These are phyloP conservation scores for Taphrina confusa DNA, from an alignment of 1,139 yeast species.

Conservation along the genomic window DNA sequence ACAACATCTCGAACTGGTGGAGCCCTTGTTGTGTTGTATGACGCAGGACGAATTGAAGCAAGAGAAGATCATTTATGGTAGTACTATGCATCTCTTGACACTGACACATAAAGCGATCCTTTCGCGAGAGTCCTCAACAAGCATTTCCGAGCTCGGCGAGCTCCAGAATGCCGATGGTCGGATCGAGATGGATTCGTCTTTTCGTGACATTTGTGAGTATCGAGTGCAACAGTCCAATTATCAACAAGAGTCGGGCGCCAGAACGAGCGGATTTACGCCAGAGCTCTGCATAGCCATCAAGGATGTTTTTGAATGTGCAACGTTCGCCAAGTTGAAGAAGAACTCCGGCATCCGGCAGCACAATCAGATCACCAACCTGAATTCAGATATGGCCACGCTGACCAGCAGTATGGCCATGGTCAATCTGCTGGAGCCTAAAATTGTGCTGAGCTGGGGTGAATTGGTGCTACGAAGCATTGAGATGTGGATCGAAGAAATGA, in stretches of 20 bases:
- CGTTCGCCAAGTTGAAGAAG: not conserved
- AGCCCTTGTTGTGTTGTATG: constrained; percentile 8
- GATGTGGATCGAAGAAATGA: not conserved
- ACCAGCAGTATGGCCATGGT: not conserved
- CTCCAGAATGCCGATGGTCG: not conserved
- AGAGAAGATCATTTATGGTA: not conserved
- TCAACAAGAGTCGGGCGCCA: not conserved
- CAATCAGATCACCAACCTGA: not conserved
- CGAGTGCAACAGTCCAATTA: not conserved
- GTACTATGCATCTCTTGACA: constrained; percentile 5
- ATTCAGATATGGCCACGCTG: not conserved
- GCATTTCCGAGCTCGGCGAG: not conserved
- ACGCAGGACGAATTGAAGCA: not conserved
- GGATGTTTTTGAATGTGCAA: constrained; percentile 10
- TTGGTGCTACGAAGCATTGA: not conserved
- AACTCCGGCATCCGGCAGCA: not conserved
- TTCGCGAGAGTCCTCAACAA: not conserved
- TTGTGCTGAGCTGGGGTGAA: not conserved
- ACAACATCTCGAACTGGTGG: not conserved
- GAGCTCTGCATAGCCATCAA: not conserved
- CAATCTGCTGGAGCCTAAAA: not conserved
- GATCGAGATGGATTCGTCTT: not conserved
- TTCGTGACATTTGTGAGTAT: constrained; percentile 10
- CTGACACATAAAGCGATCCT: constrained; percentile 9
- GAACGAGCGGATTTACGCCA: not conserved